A percentile compares a stretch with the other conserved stretches of the same genome.
These are phyloP conservation scores for Candida verbasci DNA, from an alignment of 805 yeast species.

Conservation along the genomic window DNA sequence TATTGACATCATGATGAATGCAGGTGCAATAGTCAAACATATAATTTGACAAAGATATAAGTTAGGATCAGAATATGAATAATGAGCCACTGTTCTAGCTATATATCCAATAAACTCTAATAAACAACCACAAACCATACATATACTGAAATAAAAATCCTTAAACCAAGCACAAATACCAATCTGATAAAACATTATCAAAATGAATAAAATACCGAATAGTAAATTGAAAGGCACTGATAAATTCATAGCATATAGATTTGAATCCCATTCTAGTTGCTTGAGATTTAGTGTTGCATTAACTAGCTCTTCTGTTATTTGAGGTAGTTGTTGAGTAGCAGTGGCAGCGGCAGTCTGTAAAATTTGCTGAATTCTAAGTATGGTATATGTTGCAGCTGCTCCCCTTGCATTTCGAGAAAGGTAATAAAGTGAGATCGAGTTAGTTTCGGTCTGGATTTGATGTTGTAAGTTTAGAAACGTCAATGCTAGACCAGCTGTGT, in stretches of 20 bases:
- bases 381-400: slow-evolving; percentile 29
- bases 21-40: slow-evolving; percentile 74
- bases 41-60: slow-evolving; percentile 61
- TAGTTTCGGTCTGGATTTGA: slow-evolving; percentile 19
- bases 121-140: slow-evolving; percentile 52
- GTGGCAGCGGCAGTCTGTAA: slow-evolving; percentile 33
- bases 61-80: slow-evolving; percentile 24
- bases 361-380: slow-evolving; percentile 20
- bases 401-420: slow-evolving; percentile 22
- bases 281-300: slow-evolving; percentile 18
- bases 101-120: slow-evolving; percentile 68
- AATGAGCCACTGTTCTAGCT: slow-evolving; percentile 50
- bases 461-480: slow-evolving; percentile 7
- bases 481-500: slow-evolving; percentile 14
- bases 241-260: slow-evolving; percentile 40
- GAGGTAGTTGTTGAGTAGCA: slow-evolving; percentile 11
- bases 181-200: slow-evolving; percentile 24
- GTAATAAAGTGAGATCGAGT: slow-evolving; percentile 10
- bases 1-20: slow-evolving; percentile 79
- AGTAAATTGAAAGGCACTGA: slow-evolving; percentile 54
- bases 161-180: slow-evolving; percentile 35
- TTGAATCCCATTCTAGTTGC: slow-evolving; percentile 11
- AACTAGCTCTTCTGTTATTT: slow-evolving; percentile 16
- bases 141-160: slow-evolving; percentile 61
- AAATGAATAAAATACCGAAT: slow-evolving; percentile 50